A percentile compares a stretch with the other conserved stretches of the same genome.
Evolutionary conservation across 129 eudicot genomes (phyloP).

Genomic region (sunflower (Helianthus annuus)): DNA sequence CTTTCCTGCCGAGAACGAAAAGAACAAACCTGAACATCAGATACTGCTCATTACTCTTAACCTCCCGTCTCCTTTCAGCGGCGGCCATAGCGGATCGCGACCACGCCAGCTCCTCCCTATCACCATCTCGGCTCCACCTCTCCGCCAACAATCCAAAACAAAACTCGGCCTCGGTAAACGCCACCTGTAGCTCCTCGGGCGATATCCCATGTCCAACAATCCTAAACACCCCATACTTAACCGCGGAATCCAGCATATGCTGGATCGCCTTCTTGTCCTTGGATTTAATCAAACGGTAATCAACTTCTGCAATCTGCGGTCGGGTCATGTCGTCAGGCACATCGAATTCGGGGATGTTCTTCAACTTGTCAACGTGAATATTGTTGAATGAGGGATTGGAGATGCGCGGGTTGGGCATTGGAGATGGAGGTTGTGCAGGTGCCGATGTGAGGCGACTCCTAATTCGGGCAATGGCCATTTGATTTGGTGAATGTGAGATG

Average conservation of each 20-base stretch:
- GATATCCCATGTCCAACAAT: conserved; percentile 57
- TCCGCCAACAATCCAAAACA: conserved; percentile 51
- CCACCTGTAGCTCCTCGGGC: conserved; percentile 45
- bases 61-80: conserved; percentile 39
- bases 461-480: conserved; percentile 41
- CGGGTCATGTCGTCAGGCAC: conserved; percentile 45
- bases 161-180: conserved; percentile 44
- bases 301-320: conserved; percentile 44
- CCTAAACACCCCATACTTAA: conserved; percentile 50
- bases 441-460: conserved; percentile 33
- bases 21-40: conserved; percentile 52
- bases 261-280: conserved; percentile 43
- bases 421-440: conserved; percentile 59
- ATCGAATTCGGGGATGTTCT: conserved; percentile 46
- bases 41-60: conserved; percentile 36
- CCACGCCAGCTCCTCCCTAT: conserved; percentile 64
- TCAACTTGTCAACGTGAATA: conserved; percentile 35
- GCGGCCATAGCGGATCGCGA: conserved; percentile 37
- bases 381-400: conserved; percentile 36
- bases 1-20: background rate
- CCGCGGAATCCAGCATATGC: conserved; percentile 43
- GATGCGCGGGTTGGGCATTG: conserved; percentile 63
- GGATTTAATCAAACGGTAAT: conserved; percentile 30
- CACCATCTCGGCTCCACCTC: conserved; percentile 48
- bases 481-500: conserved; percentile 11